Base-by-base conservation (phyloP, 805 yeast genomes). In the Sugiyamaella qingdaonensis region DNA sequence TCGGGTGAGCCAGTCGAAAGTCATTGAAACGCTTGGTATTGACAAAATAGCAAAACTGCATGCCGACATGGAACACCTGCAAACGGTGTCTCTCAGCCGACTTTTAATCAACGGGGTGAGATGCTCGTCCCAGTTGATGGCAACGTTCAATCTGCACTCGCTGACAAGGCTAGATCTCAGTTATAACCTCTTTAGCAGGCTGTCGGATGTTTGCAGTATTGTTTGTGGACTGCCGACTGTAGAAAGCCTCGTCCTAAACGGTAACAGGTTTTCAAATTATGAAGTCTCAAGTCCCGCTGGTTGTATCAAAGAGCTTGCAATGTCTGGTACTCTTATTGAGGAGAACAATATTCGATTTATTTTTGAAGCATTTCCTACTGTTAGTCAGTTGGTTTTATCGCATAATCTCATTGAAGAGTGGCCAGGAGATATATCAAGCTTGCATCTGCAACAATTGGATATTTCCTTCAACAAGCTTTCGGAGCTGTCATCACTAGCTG, bases 11-110 rank as follows among this genome's bases (percentile, higher is more conserved):
- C 88, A 89, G 0, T 52, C 71, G 1, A 88, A 88, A 64, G 57
- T 59, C 4, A 81, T 81, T 8, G 84, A 86, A 61, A 76, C 79
- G 27, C 78, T 72, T 53, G 96, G 96, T 0, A 82, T 87, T 62
- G 84, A 79, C 21, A 76, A 78, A 56, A 64, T 84, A 43, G 73
- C 77, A 44, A 47, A 59, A n/a, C 61, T 75, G 11, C 85, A 81
- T 58, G 64, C 76, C 1, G 68, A 84, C 54, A 74, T 81, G 39
- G 59, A 56, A 2, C 64, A 70, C 10, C 68, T 88, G 48, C 60
- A 57, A n/a, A 68, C 74, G 3, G 71, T 84, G 0, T 76, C 88
- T 0, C 63, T 89, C 39, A 78, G 78, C 32, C 64, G 72, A 21
- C 67, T 75, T 52, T 53, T 68, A 7, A 67, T 86, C 2, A 56